These are phyloP conservation scores for Truncatella angustata DNA, from an alignment of 2,329 filamentous ascomycete species.

Conservation along the genomic window DNA sequence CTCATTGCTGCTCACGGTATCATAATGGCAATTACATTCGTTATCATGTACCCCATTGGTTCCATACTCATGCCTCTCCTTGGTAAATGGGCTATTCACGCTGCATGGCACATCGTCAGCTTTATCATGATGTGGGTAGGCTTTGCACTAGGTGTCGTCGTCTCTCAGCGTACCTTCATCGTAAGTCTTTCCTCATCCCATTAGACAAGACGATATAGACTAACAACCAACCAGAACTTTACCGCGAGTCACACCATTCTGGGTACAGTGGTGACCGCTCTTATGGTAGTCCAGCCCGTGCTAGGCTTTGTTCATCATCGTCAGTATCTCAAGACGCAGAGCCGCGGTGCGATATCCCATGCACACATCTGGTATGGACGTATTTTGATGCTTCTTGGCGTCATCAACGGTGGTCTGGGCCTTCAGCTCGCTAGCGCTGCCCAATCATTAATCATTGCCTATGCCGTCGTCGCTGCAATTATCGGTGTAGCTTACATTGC, in stretches of 20 bases:
- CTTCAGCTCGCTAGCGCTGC: constrained; percentile 45
- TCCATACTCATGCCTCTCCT: constrained; percentile 59
- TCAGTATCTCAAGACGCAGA: constrained; percentile 45
- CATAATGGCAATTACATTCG: constrained; percentile 60
- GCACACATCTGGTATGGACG: constrained; percentile 64
- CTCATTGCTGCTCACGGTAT: constrained; percentile 51
- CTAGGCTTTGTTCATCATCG: constrained; percentile 58
- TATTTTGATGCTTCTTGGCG: constrained; percentile 53
- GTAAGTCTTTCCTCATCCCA: constrained; percentile 24
- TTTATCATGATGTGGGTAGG: constrained; percentile 56
- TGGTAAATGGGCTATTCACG: constrained; percentile 58
- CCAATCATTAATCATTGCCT: constrained; percentile 47
- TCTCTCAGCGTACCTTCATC: constrained; percentile 30
- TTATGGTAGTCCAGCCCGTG: constrained; percentile 57
- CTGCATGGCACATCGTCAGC: constrained; percentile 50
- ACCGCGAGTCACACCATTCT: constrained; percentile 52
- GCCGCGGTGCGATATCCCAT: constrained; percentile 51
- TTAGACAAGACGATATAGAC: background rate
- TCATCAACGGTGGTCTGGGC: constrained; percentile 64
- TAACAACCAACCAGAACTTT: constrained; percentile 43
- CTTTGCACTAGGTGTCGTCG: constrained; percentile 55
- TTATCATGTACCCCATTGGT: constrained; percentile 58
- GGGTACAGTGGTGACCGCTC: constrained; percentile 51
- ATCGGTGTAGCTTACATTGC: constrained; percentile 44
- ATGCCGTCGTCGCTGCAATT: constrained; percentile 53